These are phyloP conservation scores for Petasospora rhodanensis DNA, from an alignment of 1,139 yeast species.

Conservation along the genomic window DNA sequence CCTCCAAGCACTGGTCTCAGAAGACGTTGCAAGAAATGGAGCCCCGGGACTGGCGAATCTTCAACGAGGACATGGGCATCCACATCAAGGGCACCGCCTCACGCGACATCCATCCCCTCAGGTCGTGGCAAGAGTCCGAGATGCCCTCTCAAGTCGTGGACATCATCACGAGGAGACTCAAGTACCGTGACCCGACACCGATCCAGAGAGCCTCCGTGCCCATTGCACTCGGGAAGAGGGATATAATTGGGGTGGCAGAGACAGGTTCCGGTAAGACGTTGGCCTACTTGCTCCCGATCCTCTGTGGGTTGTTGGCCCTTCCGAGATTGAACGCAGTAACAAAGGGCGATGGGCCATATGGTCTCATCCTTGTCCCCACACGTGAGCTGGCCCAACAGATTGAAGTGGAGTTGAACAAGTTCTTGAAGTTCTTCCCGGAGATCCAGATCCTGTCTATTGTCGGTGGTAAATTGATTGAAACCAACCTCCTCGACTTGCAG, in stretches of 20 bases:
- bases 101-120: conserved; percentile 60
- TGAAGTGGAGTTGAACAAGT: conserved; percentile 56
- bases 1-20: conserved; percentile 81
- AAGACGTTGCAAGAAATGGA: conserved; percentile 66
- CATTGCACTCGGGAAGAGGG: conserved; percentile 53
- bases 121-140: conserved; percentile 66
- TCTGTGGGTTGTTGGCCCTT: conserved; percentile 51
- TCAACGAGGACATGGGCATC: conserved; percentile 75
- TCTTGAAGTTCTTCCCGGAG: conserved; percentile 38
- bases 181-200: conserved; percentile 71
- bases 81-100: conserved; percentile 46
- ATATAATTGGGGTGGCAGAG: conserved; percentile 87
- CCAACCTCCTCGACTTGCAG: conserved; percentile 54
- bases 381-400: conserved; percentile 92
- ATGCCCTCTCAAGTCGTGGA: conserved; percentile 42
- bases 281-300: conserved; percentile 72
- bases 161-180: conserved; percentile 36
- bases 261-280: conserved; percentile 96
- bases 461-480: conserved; percentile 87
- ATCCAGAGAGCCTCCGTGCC: conserved; percentile 90
- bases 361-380: conserved; percentile 80
- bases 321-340: conserved; percentile 36
- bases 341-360: conserved; percentile 56
- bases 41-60: conserved; percentile 83
- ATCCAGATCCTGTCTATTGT: conserved; percentile 64